These are phyloP conservation scores for Lunularia cruciata DNA, from an alignment of 225 moss, liverwort and hornwort species.

Conservation along the genomic window DNA sequence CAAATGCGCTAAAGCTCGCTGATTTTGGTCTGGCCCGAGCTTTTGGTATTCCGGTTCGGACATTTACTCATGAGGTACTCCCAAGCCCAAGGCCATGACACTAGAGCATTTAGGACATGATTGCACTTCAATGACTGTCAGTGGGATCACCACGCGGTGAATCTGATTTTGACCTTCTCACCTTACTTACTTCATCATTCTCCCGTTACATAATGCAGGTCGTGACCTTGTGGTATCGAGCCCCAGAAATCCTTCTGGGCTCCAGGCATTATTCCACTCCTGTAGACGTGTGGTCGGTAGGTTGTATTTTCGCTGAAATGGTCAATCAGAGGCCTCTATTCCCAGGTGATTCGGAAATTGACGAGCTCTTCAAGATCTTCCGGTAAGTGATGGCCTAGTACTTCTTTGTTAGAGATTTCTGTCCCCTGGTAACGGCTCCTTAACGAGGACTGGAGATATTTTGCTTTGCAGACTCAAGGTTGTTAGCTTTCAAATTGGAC, in stretches of 20 bases:
- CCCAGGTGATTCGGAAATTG: slow-evolving; percentile 93
- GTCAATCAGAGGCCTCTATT: slow-evolving; percentile 88
- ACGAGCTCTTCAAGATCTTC: slow-evolving; percentile 95
- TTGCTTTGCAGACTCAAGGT: too few species aligned
- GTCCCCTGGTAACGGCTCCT: too few species aligned
- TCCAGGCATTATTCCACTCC: slow-evolving; percentile 92
- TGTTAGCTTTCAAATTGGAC: too few species aligned
- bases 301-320: slow-evolving; percentile 98
- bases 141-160: background rate
- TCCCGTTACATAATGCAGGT: slow-evolving; percentile 43
- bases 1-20: slow-evolving; percentile 94
- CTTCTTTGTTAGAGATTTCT: too few species aligned
- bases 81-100: too few species aligned
- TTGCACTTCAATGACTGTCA: background rate
- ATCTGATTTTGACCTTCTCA: background rate
- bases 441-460: too few species aligned
- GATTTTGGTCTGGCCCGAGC: slow-evolving; percentile 96
- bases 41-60: slow-evolving; percentile 96
- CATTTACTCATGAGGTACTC: slow-evolving; percentile 94
- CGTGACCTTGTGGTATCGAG: slow-evolving; percentile 92
- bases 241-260: slow-evolving; percentile 88
- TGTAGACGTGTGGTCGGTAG: slow-evolving; percentile 94
- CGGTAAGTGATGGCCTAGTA: slow-evolving; percentile 44
- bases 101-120: background rate
- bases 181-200: background rate